Percentiles rank a stretch among this genome's conserved stretches.
Conservation (phyloP, 768 basidiomycete species). For the Ramaria sp. region DNA sequence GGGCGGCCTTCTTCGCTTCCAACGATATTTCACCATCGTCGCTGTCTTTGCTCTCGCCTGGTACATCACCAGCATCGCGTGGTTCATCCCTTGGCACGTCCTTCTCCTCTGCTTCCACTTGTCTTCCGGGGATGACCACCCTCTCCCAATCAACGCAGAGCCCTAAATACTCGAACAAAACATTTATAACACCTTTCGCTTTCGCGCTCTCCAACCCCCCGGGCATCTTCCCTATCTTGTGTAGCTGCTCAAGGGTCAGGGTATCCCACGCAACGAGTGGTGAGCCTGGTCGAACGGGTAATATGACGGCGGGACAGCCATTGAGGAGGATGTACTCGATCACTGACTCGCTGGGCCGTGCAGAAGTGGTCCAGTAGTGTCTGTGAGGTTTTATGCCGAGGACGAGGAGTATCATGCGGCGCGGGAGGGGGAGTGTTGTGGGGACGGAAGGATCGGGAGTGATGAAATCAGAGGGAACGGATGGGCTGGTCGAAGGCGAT, state of each 20-base stretch:
- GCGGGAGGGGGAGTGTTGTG: conserved; percentile 25
- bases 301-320: conserved; percentile 48
- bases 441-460: neutral
- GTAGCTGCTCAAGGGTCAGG: conserved; percentile 46
- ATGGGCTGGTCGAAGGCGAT: neutral
- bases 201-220: conserved; percentile 23
- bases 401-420: conserved; percentile 45
- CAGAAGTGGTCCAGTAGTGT: conserved; percentile 42
- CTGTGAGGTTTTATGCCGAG: conserved; percentile 55
- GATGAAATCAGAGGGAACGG: neutral
- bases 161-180: conserved; percentile 48
- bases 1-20: conserved; percentile 26
- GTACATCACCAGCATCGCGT: conserved; percentile 2
- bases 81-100: neutral
- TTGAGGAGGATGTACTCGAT: conserved; percentile 52
- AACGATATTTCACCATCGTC: conserved; percentile 12
- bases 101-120: neutral
- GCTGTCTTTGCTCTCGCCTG: conserved; percentile 2
- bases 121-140: conserved; percentile 16
- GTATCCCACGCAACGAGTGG: conserved; percentile 59
- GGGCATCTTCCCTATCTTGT: conserved; percentile 31
- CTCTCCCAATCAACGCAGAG: conserved; percentile 55
- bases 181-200: conserved; percentile 44
- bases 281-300: conserved; percentile 48
- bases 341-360: conserved; percentile 51